phyloP scores from a whole-genome alignment of 441 rosid genomes.

The Bruguiera hainesii region DNA sequence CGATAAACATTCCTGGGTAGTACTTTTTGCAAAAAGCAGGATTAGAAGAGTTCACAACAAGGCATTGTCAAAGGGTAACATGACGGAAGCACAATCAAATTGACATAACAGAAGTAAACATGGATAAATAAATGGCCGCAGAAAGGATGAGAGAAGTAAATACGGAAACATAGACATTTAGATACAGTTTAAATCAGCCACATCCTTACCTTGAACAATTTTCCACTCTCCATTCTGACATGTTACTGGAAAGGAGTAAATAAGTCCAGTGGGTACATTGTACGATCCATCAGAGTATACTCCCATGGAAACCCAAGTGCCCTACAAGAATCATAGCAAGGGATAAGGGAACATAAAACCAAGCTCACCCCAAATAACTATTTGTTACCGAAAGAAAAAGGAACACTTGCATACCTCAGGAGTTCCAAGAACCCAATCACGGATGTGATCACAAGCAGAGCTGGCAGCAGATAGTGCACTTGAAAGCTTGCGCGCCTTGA shows the following conservation, averaged over 20 bases:
- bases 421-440: slow-evolving; percentile 96
- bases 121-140: too few species aligned
- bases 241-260: slow-evolving; percentile 89
- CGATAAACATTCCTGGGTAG: too few species aligned
- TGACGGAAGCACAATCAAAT: too few species aligned
- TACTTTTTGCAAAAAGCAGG: too few species aligned
- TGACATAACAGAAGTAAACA: too few species aligned
- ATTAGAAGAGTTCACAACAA: too few species aligned
- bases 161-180: not conserved
- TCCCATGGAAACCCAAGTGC: slow-evolving; percentile 90
- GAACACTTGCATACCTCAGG: slow-evolving; percentile 49
- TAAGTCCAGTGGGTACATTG: slow-evolving; percentile 79
- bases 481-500: slow-evolving; percentile 79
- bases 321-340: slow-evolving; percentile 33
- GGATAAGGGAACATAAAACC: not conserved
- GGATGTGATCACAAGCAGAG: slow-evolving; percentile 91
- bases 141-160: not conserved
- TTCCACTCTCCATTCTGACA: slow-evolving; percentile 77
- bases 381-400: too few species aligned
- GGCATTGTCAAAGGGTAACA: too few species aligned
- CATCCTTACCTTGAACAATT: slow-evolving; percentile 73
- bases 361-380: not conserved
- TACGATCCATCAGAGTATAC: slow-evolving; percentile 93
- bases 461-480: slow-evolving; percentile 92
- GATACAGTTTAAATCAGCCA: not conserved